A percentile compares a stretch with the other conserved stretches of the same genome.
phyloP scores from a whole-genome alignment of 192 early-diverging fungal species.

The Phlyctochytrium planicorne region DNA sequence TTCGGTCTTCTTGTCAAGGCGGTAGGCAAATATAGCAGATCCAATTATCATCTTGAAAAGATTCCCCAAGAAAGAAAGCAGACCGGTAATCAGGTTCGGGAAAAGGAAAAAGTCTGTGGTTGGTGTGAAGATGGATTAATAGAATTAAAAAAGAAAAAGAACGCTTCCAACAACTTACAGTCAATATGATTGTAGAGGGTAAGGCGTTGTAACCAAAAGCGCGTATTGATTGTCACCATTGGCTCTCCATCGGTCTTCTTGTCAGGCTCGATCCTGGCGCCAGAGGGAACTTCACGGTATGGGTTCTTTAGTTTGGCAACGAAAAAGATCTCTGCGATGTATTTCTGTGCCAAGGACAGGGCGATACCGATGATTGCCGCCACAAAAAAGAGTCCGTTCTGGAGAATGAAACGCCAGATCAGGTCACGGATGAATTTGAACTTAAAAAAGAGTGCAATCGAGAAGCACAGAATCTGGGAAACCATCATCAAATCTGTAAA shows the following conservation, averaged over 20 bases:
- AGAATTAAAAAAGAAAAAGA: too few species aligned
- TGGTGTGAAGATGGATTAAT: not conserved
- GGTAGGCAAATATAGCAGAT: constrained; percentile 9
- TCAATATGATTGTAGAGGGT: constrained; percentile 15
- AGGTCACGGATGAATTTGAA: not conserved
- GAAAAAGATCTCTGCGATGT: constrained; percentile 9
- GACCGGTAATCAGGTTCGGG: constrained; percentile 11
- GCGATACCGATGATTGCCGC: not conserved
- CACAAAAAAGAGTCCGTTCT: constrained; percentile 16
- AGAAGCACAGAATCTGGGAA: constrained; percentile 4
- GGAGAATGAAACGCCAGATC: not conserved
- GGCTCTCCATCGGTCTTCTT: not conserved
- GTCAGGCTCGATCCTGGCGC: not conserved
- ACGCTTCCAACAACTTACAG: constrained; percentile 12
- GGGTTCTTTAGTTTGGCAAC: constrained; percentile 3
- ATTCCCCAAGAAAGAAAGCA: not conserved
- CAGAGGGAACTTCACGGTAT: not conserved
- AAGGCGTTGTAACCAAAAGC: constrained; percentile 11
- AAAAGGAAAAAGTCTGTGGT: constrained; percentile 7
- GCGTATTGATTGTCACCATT: not conserved
- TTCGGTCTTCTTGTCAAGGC: constrained; percentile 12
- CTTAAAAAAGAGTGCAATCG: not conserved
- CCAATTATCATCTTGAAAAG: not conserved
- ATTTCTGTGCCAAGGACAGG: not conserved
- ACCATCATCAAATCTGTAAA: not conserved